A percentile compares a stretch with the other conserved stretches of the same genome.
These are phyloP conservation scores for Corylus americana DNA, from an alignment of 306 rosid species.

Conservation along the genomic window DNA sequence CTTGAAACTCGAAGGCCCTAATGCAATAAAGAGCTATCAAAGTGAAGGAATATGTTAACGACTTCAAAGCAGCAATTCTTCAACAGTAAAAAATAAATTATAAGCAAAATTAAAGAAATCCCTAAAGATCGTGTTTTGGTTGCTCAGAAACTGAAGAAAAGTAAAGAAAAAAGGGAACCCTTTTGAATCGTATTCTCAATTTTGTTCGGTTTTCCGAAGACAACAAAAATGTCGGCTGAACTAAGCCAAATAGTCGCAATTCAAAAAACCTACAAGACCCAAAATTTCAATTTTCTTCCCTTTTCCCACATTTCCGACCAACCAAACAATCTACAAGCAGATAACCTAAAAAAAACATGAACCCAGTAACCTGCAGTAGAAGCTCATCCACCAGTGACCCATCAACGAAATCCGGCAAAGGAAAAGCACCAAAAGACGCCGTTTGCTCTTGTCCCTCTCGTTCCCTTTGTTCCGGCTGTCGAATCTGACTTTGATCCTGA, in stretches of 20 bases:
- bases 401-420: slow-evolving; percentile 33
- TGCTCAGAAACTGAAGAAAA: slow-evolving; percentile 2
- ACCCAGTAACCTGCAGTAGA: slow-evolving; percentile 53
- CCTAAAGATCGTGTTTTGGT: neutral
- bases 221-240: slow-evolving; percentile 10
- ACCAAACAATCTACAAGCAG: slow-evolving; percentile 1
- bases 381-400: slow-evolving; percentile 50
- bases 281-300: slow-evolving; percentile 2
- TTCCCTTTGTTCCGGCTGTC: slow-evolving; percentile 4
- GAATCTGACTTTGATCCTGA: slow-evolving; percentile 2
- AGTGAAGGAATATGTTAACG: neutral
- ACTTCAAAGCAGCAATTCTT: neutral
- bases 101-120: neutral
- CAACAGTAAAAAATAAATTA: neutral
- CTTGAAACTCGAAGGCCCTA: neutral
- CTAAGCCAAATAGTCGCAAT: neutral
- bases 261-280: slow-evolving; percentile 18
- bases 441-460: slow-evolving; percentile 23
- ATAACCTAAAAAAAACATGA: neutral
- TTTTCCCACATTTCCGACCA: neutral
- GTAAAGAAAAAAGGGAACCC: neutral
- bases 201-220: neutral
- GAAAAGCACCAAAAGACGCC: slow-evolving; percentile 27
- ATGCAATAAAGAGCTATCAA: neutral
- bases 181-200: neutral